phyloP scores from a whole-genome alignment of 2,329 filamentous ascomycete species.

The Fusarium succisae region DNA sequence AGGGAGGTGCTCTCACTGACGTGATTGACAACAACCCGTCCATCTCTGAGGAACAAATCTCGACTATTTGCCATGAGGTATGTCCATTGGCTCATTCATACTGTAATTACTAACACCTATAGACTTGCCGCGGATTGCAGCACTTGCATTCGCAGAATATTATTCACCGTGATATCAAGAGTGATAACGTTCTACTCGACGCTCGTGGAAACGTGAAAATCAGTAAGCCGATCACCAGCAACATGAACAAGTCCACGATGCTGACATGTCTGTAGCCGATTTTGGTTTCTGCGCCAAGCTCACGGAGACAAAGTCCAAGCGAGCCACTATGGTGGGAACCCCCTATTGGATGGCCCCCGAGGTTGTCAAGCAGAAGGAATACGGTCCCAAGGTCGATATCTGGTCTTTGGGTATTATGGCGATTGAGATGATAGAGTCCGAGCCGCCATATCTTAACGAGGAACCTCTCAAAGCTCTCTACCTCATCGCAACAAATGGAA shows the following conservation, averaged over 20 bases:
- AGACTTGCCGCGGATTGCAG: conserved; percentile 95
- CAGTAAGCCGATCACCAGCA: conserved; percentile 67
- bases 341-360: conserved; percentile 99
- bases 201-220: conserved; percentile 97
- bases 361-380: conserved; percentile 99
- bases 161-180: conserved; percentile 99
- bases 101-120: conserved; percentile 34
- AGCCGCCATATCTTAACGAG: conserved; percentile 97
- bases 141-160: conserved; percentile 96
- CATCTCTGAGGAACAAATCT: conserved; percentile 96
- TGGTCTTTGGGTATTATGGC: conserved; percentile 99
- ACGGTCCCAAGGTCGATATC: conserved; percentile 97
- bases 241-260: background rate
- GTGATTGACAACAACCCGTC: conserved; percentile 97
- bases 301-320: conserved; percentile 95
- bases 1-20: conserved; percentile 95
- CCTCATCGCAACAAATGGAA: conserved; percentile 97
- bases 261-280: conserved; percentile 72
- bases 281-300: conserved; percentile 99
- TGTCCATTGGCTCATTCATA: conserved; percentile 43
- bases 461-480: conserved; percentile 97
- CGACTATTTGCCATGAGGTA: conserved; percentile 96
- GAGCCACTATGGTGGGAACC: conserved; percentile 98
- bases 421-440: conserved; percentile 99
- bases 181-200: conserved; percentile 95